phyloP scores from a whole-genome alignment of 139 green algal genomes.

The Limnomonas spitsbergensis region DNA sequence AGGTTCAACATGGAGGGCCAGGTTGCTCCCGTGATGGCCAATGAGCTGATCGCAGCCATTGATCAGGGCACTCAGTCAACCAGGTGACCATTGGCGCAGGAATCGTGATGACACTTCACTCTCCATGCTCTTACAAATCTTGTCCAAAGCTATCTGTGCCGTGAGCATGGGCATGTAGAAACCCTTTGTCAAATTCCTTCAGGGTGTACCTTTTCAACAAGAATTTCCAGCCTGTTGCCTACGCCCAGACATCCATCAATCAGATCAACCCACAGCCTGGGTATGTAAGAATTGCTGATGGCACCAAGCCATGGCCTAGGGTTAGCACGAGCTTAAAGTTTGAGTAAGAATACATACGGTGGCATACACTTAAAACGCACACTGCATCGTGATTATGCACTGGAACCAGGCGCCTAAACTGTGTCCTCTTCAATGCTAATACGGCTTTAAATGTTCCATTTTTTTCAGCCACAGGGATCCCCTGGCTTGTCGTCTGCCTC shows the following conservation, averaged over 20 bases:
- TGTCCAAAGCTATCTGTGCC: too few relatives aligned
- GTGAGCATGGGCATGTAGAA: too few relatives aligned
- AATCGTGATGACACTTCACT: too few relatives aligned
- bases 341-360: background rate
- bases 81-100: too few relatives aligned
- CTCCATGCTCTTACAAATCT: too few relatives aligned
- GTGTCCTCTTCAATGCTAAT: conserved; percentile 1
- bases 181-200: too few relatives aligned
- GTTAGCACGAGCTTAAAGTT: background rate
- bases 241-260: conserved; percentile 28
- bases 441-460: background rate
- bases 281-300: conserved; percentile 36
- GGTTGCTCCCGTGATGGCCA: too few relatives aligned
- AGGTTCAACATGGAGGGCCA: too few relatives aligned
- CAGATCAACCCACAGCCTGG: conserved; percentile 75
- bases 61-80: conserved; percentile 13
- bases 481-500: too few relatives aligned
- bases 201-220: conserved; percentile 15
- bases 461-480: background rate
- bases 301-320: background rate
- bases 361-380: too few relatives aligned
- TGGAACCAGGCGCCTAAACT: too few relatives aligned
- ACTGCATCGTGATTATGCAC: background rate
- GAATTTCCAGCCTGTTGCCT: background rate
- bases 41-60: background rate